Base-by-base conservation (phyloP, 2,329 filamentous ascomycete species). In the Trichophyton simii region DNA sequence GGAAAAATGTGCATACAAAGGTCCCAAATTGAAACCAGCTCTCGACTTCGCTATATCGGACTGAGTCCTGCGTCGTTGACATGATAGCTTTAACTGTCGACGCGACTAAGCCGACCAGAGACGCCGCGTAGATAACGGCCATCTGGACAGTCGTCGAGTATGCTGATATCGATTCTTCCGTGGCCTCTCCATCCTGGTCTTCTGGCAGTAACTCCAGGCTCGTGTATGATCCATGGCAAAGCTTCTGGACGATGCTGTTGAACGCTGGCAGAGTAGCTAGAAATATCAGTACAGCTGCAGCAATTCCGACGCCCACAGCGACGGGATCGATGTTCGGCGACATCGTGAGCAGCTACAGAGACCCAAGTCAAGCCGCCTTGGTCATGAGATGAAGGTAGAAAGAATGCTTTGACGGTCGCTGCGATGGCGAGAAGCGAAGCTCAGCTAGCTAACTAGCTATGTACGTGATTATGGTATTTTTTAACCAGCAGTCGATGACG, bases 151-250 rank as follows among this genome's bases (percentile, higher is more conserved):
- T 59, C 20, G 25, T 52, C 34, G 58, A 59, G 25, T 59, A 48
- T 3, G 58, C 25, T 13, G 31, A 48, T n/a, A 48, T 31, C 11
- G 58, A 59, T 34, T 59, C 41, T 11, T 48, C 58, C 13, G 58
- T 59, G 13, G 58, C 38, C 4, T 34, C 44, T 48, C 58, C 58
- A 59, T 59, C 58, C 58, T 59, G 20, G 25, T 59, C 58, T 48
- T 59, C 58, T 1, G 55, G 34, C 7, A 41, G 34, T 6, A 36
- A 42, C 7, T 44, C 34, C 34, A 42, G 28, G 36, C 22, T 28
- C 2, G 18, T 44, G 15, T 58, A 58, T 25, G 55, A 25, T 9
- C 41, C 41, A 44, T 42, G 55, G 20, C 11, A 13, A 28, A 44
- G n/a, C 36, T 58, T 58, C 22, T 58, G 55, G 36, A 31, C 18